Conservation (phyloP, 2,329 filamentous ascomycete species). For the Trichophyton verrucosum region DNA sequence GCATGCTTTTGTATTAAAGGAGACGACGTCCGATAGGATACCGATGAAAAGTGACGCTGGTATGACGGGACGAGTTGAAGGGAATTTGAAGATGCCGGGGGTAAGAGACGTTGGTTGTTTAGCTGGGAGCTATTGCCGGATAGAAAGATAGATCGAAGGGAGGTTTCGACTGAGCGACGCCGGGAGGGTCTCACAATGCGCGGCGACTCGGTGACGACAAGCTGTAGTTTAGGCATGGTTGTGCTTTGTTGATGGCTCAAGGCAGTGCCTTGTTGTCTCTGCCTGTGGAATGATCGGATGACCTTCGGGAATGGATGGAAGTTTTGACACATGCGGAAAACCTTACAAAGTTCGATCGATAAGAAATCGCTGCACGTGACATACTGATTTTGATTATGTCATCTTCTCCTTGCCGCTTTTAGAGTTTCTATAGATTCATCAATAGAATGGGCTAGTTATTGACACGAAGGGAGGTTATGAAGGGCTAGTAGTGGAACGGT, state of each 20-base stretch:
- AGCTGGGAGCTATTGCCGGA: neutral
- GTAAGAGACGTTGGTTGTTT: neutral
- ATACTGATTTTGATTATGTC: neutral
- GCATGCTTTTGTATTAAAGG: neutral
- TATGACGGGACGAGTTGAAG: neutral
- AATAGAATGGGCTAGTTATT: neutral
- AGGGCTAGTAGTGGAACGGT: neutral
- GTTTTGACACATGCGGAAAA: neutral
- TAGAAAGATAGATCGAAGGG: neutral
- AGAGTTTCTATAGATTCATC: neutral
- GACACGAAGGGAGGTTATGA: neutral
- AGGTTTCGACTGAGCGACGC: neutral
- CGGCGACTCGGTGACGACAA: slow-evolving; percentile 30
- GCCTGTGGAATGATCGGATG: neutral
- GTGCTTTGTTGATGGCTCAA: neutral
- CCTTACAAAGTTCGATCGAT: neutral
- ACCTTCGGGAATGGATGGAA: neutral
- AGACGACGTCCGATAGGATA: neutral
- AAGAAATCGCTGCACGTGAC: neutral
- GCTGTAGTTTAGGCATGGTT: slow-evolving; percentile 31
- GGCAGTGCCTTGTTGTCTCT: neutral
- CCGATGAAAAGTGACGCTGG: neutral
- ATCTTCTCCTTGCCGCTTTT: neutral
- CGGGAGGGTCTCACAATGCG: slow-evolving; percentile 25
- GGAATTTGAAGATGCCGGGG: neutral